phyloP scores from a whole-genome alignment of 306 rosid genomes.

The Bauhinia variegata region DNA sequence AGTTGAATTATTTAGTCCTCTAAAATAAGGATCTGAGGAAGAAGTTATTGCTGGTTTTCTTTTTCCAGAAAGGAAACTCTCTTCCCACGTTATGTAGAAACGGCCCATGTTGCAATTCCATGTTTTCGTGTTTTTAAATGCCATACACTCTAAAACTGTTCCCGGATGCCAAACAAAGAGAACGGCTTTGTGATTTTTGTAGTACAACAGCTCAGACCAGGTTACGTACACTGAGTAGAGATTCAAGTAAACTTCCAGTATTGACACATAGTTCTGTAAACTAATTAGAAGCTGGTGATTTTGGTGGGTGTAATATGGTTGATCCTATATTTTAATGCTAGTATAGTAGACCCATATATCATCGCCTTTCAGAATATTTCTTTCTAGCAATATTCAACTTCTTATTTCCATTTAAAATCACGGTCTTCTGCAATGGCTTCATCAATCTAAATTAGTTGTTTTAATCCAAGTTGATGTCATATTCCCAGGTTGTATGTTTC shows the following conservation, averaged over 20 bases:
- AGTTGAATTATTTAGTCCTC: too few relatives aligned
- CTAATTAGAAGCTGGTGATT: not conserved
- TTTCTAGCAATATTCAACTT: not conserved
- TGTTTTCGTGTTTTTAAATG: too few relatives aligned
- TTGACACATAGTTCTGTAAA: not conserved
- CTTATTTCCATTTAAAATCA: slow-evolving; percentile 21
- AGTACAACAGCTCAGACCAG: not conserved
- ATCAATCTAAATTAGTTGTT: not conserved
- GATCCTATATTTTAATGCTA: slow-evolving; percentile 1
- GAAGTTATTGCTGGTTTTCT: too few relatives aligned
- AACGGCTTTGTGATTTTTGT: not conserved
- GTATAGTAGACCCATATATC: slow-evolving; percentile 12
- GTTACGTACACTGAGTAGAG: not conserved
- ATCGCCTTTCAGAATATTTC: slow-evolving; percentile 15
- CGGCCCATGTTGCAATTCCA: too few relatives aligned
- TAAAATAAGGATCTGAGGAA: too few relatives aligned
- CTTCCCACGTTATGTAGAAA: too few relatives aligned
- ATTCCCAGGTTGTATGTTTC: slow-evolving; percentile 74
- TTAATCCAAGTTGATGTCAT: slow-evolving; percentile 23
- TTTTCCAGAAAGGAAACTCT: too few relatives aligned
- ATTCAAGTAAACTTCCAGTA: not conserved
- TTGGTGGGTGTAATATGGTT: not conserved
- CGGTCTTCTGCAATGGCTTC: slow-evolving; percentile 32
- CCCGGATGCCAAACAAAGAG: not conserved
- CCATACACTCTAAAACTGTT: too few relatives aligned